Evolutionary conservation across 148 eudicot species (phyloP), one percentile per base, ranked within the genome.

Genomic region (Silene conica): DNA sequence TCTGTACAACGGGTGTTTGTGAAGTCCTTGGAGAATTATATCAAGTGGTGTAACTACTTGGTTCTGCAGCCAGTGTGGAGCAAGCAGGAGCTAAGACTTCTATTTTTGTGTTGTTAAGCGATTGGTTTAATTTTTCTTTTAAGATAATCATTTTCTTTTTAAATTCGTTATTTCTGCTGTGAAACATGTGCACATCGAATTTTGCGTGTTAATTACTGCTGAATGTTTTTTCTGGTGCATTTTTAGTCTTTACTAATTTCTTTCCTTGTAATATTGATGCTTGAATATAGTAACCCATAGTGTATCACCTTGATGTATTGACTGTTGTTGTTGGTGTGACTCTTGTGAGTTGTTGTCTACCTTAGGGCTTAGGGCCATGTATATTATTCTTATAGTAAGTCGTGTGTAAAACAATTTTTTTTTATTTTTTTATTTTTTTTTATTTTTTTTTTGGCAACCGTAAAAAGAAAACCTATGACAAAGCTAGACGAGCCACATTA

Each of bases 11-110:
- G 69, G 68, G 95, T 96, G 65, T 92, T 96, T 80, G 19, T 73
- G 78, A 96, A 92, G 86, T 89, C 96, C 63, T 86, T 96, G 38
- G 99, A 96, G 34, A 96, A 96, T 80, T 96, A 96, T 77, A 87
- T 90, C 73, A 92, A 90, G 82, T 96, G 99, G 97, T 90, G 99
- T 69, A 82, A 69, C 74, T 92, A 96, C 83, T 80, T 96, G 91
- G 85, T 82, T 31, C 82, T 96, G 64, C 87, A 50, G 77, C 87
- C 96, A 64, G 92, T 90, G 21, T 92, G 97, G 97, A 89, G 90
- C 97, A 89, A 73, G 99, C 92, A 89, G 73, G 90, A 38, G 31
- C 46, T 48, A 19, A 34, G 38, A 23, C 56, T 38, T 78, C 31
- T 15, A 6, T 21, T 19, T 11, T 77, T 65, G 8, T 75, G 56